Evolutionary conservation across 139 green algal genomes (phyloP).

Genomic region (Dunaliella sp.): DNA sequence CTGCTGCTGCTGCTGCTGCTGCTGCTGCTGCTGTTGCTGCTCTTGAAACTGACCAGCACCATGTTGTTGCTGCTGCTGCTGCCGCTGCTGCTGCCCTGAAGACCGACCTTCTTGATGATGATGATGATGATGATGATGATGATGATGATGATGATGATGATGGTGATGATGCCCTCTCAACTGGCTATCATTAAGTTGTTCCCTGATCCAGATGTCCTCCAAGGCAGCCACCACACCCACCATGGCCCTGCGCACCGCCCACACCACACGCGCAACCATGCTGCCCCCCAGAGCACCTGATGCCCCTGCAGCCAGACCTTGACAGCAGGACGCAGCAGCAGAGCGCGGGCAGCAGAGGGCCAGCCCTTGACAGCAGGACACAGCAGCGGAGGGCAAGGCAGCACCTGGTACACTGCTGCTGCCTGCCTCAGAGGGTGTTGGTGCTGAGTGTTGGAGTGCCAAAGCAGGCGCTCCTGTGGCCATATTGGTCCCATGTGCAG

Average conservation of each 20-base stretch:
- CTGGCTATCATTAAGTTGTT: no score
- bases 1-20: not conserved
- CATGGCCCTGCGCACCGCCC: not conserved
- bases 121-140: no score
- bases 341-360: no score
- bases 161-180: no score
- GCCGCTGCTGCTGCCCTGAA: not conserved
- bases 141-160: no score
- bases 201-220: not conserved
- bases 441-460: no score
- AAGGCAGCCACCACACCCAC: not conserved
- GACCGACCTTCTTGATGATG: no score
- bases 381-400: not conserved
- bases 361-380: not conserved
- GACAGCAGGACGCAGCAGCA: not conserved
- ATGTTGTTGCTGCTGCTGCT: not conserved
- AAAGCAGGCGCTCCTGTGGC: not conserved
- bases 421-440: no score
- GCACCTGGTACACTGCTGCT: no score
- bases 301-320: not conserved
- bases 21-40: not conserved
- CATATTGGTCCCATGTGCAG: not conserved
- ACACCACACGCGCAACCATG: not conserved
- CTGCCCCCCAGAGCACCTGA: not conserved
- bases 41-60: not conserved